Evolutionary conservation across 768 basidiomycete genomes (phyloP).

Genomic region (Kwoniella heveanensis): DNA sequence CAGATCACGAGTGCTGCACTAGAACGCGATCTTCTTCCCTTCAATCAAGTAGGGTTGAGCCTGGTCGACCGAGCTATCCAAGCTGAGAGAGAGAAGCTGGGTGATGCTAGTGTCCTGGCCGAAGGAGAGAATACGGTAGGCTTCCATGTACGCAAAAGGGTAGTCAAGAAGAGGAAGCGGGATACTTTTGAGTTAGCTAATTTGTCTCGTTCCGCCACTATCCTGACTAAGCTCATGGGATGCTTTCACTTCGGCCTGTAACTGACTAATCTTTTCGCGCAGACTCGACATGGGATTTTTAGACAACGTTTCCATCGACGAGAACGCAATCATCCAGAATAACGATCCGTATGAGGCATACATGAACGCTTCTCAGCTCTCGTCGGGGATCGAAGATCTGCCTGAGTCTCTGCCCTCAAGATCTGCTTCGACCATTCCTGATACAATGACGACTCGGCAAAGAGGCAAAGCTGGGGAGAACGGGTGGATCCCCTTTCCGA

Average conservation of each 20-base stretch:
- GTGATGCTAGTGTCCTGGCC: neutral
- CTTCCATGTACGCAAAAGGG: neutral
- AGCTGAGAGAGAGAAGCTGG: neutral
- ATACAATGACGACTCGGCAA: neutral
- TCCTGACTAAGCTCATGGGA: too few species aligned
- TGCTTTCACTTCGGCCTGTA: too few species aligned
- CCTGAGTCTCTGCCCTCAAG: neutral
- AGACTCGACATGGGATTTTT: slow-evolving; percentile 17
- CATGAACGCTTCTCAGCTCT: slow-evolving; percentile 1
- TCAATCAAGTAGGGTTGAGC: neutral
- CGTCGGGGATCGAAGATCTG: slow-evolving; percentile 9
- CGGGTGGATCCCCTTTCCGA: slow-evolving; percentile 13
- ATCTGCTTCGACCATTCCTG: neutral
- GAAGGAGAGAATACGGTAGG: slow-evolving; percentile 12
- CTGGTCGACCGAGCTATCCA: slow-evolving; percentile 8
- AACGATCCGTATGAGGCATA: slow-evolving; percentile 1
- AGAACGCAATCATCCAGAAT: neutral
- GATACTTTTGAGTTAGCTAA: slow-evolving; percentile 4
- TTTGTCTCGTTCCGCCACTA: too few species aligned
- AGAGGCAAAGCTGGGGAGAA: neutral
- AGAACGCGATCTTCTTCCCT: too few species aligned
- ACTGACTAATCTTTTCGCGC: neutral
- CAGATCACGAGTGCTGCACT: too few species aligned
- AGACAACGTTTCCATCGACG: slow-evolving; percentile 10
- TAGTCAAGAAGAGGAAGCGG: neutral